Percentiles rank a stretch among this genome's conserved stretches.
These are phyloP conservation scores for Gastrolobium villosum DNA, from an alignment of 306 rosid genomes.

Conservation along the genomic window DNA sequence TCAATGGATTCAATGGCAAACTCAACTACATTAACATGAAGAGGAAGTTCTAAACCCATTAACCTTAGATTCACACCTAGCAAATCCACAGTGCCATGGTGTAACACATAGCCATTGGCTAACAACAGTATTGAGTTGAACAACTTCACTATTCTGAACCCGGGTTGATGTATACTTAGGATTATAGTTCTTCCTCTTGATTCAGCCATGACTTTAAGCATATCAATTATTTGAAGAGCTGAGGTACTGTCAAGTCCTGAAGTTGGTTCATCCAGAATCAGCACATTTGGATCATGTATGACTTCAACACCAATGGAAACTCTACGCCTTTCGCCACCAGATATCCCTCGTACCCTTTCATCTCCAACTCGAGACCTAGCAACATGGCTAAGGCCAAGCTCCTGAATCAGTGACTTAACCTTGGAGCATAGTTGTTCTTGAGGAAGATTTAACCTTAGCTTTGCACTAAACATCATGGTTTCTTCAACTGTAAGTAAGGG, in stretches of 20 bases:
- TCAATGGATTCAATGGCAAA: conserved; percentile 79
- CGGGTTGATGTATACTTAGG: conserved; percentile 85
- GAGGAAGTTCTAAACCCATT: conserved; percentile 77
- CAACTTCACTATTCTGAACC: conserved; percentile 73
- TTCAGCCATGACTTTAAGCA: conserved; percentile 80
- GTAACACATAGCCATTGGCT: conserved; percentile 69
- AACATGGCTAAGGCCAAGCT: conserved; percentile 71
- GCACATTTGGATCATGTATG: conserved; percentile 77
- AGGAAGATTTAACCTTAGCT: conserved; percentile 62
- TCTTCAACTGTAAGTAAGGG: conserved; percentile 91
- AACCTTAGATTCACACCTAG: conserved; percentile 64
- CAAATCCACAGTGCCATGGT: conserved; percentile 75
- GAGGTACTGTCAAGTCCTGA: conserved; percentile 85
- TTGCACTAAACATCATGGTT: conserved; percentile 83
- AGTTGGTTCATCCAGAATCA: conserved; percentile 85
- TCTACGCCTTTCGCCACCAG: conserved; percentile 77
- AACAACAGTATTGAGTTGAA: conserved; percentile 69
- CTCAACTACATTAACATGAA: conserved; percentile 72
- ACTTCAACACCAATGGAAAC: conserved; percentile 88
- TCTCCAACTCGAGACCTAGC: conserved; percentile 72
- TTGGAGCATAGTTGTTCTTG: conserved; percentile 55
- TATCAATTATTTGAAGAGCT: conserved; percentile 75
- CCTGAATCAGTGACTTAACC: conserved; percentile 67
- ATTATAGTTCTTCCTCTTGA: conserved; percentile 66
- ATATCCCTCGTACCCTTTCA: conserved; percentile 72